These are phyloP conservation scores for Sphaerulina vaccinii DNA, from an alignment of 2,329 filamentous ascomycete genomes.

Conservation along the genomic window DNA sequence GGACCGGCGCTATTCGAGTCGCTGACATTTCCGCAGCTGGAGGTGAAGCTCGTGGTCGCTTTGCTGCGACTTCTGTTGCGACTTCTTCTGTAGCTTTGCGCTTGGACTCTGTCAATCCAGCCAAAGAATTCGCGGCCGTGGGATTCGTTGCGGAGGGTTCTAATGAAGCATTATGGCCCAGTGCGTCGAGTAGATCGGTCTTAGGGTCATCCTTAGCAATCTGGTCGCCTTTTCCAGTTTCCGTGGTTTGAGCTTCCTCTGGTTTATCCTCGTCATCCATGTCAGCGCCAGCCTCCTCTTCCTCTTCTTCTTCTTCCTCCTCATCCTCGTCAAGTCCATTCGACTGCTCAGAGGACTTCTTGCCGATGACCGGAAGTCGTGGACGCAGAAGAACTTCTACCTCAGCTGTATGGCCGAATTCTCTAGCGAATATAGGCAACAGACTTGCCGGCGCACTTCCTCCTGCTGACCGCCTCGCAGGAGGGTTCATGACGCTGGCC, in stretches of 20 bases:
- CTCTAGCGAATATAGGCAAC: slow-evolving; percentile 71
- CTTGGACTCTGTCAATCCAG: not conserved
- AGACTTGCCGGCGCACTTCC: slow-evolving; percentile 62
- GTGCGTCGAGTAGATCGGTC: slow-evolving; percentile 10
- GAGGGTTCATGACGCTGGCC: slow-evolving; percentile 74
- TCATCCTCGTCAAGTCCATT: slow-evolving; percentile 16
- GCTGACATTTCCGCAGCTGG: not conserved
- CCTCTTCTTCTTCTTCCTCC: slow-evolving; percentile 22
- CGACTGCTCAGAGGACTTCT: slow-evolving; percentile 14
- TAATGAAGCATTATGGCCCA: slow-evolving; percentile 14
- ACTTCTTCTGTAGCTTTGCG: slow-evolving; percentile 12
- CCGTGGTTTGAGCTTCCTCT: slow-evolving; percentile 13
- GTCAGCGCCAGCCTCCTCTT: slow-evolving; percentile 15
- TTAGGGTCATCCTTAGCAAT: slow-evolving; percentile 8
- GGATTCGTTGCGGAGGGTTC: slow-evolving; percentile 3
- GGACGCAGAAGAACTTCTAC: slow-evolving; percentile 69
- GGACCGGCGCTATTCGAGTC: not conserved
- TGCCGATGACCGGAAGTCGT: slow-evolving; percentile 44
- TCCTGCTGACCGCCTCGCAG: slow-evolving; percentile 54
- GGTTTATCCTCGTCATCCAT: slow-evolving; percentile 17
- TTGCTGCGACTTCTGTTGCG: slow-evolving; percentile 15
- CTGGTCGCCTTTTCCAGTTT: not conserved
- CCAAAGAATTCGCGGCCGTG: slow-evolving; percentile 1
- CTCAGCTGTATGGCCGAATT: slow-evolving; percentile 60
- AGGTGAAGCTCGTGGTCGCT: slow-evolving; percentile 26